phyloP scores from a whole-genome alignment of 2,329 filamentous ascomycete genomes.

The Colletotrichum agaves region DNA sequence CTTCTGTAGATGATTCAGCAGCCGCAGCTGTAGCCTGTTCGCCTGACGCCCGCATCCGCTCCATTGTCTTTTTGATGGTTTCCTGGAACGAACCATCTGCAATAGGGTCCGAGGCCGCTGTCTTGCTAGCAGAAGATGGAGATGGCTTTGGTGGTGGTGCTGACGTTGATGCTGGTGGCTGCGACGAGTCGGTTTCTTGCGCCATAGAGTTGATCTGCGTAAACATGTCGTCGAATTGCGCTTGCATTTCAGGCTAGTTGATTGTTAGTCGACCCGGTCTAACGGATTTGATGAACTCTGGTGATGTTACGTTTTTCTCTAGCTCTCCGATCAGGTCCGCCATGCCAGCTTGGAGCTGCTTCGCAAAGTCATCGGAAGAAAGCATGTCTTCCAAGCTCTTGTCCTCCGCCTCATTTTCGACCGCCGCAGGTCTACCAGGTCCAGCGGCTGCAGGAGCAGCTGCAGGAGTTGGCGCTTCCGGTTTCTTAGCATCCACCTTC shows the following conservation, averaged over 20 bases:
- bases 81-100: conserved; percentile 84
- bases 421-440: conserved; percentile 40
- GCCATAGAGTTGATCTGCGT: conserved; percentile 73
- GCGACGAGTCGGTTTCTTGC: conserved; percentile 37
- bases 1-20: conserved; percentile 74
- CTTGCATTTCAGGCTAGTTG: conserved; percentile 74
- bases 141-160: conserved; percentile 41
- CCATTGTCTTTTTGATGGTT: conserved; percentile 93
- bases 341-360: conserved; percentile 91
- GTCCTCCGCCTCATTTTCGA: conserved; percentile 41
- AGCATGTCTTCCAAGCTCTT: conserved; percentile 54
- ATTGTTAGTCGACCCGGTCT: neutral
- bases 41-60: conserved; percentile 91
- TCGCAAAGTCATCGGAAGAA: conserved; percentile 82
- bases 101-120: conserved; percentile 46
- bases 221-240: conserved; percentile 82
- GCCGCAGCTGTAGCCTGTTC: conserved; percentile 85
- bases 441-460: conserved; percentile 36
- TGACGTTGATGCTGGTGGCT: conserved; percentile 40
- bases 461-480: conserved; percentile 27
- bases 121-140: conserved; percentile 36
- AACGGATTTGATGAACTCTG: neutral
- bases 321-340: conserved; percentile 80
- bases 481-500: conserved; percentile 63
- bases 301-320: conserved; percentile 53